phyloP scores from a whole-genome alignment of 352 stramenopile species.

The Thraustochytrium striatum region DNA sequence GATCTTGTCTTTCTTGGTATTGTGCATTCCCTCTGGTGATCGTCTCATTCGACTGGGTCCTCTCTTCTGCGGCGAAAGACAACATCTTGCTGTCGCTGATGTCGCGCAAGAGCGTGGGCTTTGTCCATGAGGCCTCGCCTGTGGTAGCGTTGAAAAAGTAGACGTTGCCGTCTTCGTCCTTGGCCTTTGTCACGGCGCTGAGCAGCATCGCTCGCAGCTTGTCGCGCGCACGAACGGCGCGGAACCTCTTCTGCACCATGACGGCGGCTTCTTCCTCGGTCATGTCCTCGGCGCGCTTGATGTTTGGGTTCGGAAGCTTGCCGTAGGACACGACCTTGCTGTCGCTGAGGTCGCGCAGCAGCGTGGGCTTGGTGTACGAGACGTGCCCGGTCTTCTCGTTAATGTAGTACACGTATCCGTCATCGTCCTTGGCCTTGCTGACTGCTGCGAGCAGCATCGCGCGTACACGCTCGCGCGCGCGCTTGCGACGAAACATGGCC shows the following conservation, averaged over 20 bases:
- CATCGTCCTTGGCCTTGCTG: not conserved
- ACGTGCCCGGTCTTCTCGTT: not conserved
- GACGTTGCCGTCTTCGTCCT: conserved; percentile 14
- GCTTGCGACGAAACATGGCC: not conserved
- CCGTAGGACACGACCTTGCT: not conserved
- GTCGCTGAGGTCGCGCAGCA: not conserved
- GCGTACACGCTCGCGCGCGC: not conserved
- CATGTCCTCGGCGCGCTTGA: not conserved
- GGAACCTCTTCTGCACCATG: conserved; percentile 24
- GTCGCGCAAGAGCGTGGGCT: conserved; percentile 20
- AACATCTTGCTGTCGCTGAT: conserved; percentile 1
- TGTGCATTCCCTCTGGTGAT: too few relatives aligned
- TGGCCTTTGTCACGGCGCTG: conserved; percentile 5
- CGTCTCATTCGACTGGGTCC: too few relatives aligned
- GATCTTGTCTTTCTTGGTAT: too few relatives aligned
- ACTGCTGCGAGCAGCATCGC: not conserved
- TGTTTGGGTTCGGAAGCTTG: not conserved
- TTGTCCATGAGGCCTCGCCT: conserved; percentile 13
- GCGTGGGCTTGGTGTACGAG: not conserved
- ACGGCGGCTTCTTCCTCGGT: not conserved
- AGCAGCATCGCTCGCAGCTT: not conserved
- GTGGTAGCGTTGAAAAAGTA: conserved; percentile 35
- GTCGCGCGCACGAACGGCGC: conserved; percentile 1
- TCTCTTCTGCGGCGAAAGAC: too few relatives aligned
- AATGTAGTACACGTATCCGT: not conserved